phyloP scores from a whole-genome alignment of 139 green algal genomes.

The Gonium pectorale region DNA sequence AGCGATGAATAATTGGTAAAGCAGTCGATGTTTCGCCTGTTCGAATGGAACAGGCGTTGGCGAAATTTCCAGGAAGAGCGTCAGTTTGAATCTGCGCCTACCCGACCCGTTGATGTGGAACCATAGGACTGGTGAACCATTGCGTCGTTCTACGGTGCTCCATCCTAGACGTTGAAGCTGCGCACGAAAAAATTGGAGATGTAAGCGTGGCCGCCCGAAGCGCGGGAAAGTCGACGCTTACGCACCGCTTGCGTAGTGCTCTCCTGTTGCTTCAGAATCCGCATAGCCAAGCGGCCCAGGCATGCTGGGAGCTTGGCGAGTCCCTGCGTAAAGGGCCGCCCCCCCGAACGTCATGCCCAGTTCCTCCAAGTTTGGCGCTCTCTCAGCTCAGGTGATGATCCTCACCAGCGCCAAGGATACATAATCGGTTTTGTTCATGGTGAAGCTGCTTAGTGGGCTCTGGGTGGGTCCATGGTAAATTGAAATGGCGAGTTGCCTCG shows the following conservation, averaged over 20 bases:
- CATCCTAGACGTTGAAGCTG: conserved; percentile 43
- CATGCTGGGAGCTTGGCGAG: conserved; percentile 10
- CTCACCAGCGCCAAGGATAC: too few species aligned
- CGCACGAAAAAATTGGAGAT: too few species aligned
- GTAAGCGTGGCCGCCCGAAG: too few species aligned
- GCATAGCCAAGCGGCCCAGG: background rate
- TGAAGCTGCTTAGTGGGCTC: too few species aligned
- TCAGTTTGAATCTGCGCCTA: background rate
- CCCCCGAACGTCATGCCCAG: too few species aligned
- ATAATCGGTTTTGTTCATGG: too few species aligned
- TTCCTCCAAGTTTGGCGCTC: too few species aligned
- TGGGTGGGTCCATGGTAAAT: too few species aligned
- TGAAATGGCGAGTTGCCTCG: too few species aligned
- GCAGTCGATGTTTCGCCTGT: conserved; percentile 56
- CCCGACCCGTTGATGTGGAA: conserved; percentile 3
- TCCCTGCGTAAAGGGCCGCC: too few species aligned
- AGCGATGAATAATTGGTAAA: conserved; percentile 59
- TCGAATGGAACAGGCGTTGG: too few species aligned
- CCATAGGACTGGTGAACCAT: conserved; percentile 28
- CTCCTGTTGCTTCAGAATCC: background rate
- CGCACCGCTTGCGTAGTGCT: conserved; percentile 25
- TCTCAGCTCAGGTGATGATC: too few species aligned
- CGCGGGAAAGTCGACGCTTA: conserved; percentile 16
- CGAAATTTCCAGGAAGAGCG: background rate
- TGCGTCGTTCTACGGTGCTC: conserved; percentile 3